Conservation (phyloP, 2,329 filamentous ascomycete genomes). For the Xylariaceae sp. region DNA sequence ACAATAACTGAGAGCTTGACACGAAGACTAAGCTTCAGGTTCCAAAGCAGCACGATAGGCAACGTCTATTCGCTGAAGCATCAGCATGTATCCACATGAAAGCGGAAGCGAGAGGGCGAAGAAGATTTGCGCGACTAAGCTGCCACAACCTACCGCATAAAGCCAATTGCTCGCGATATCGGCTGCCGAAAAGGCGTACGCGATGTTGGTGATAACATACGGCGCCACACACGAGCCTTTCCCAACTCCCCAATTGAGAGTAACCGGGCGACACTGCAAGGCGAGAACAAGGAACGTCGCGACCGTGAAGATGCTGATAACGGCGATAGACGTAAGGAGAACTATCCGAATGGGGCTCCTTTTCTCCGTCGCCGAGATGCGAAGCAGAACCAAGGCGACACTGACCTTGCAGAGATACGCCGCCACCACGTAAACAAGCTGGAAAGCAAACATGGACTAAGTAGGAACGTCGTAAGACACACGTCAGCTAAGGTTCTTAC, state of each 20-base stretch:
- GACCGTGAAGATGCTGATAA: slow-evolving; percentile 7
- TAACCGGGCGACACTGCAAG: slow-evolving; percentile 12
- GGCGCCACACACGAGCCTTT: slow-evolving; percentile 11
- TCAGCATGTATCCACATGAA: background rate
- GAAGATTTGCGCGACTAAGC: background rate
- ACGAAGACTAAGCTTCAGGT: slow-evolving; percentile 11
- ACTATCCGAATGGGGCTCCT: slow-evolving; percentile 9
- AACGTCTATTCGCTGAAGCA: slow-evolving; percentile 1
- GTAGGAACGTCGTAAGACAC: background rate
- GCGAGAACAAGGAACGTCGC: slow-evolving; percentile 12
- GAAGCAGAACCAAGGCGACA: slow-evolving; percentile 12
- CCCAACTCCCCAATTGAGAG: slow-evolving; percentile 12
- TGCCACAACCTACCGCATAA: slow-evolving; percentile 4
- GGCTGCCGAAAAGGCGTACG: slow-evolving; percentile 10
- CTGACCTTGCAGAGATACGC: slow-evolving; percentile 12
- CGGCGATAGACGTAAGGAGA: slow-evolving; percentile 6
- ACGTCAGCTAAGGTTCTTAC: background rate
- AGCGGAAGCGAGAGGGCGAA: too few species aligned
- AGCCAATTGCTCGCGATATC: slow-evolving; percentile 15
- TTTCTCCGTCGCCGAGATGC: slow-evolving; percentile 8
- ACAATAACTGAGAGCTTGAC: slow-evolving; percentile 12
- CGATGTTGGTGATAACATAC: slow-evolving; percentile 7
- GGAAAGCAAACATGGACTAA: slow-evolving; percentile 13
- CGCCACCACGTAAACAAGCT: slow-evolving; percentile 13
- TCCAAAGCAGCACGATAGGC: slow-evolving; percentile 15